These are phyloP conservation scores for Fusarium subglutinans DNA, from an alignment of 2,329 filamentous ascomycete genomes.

Conservation along the genomic window DNA sequence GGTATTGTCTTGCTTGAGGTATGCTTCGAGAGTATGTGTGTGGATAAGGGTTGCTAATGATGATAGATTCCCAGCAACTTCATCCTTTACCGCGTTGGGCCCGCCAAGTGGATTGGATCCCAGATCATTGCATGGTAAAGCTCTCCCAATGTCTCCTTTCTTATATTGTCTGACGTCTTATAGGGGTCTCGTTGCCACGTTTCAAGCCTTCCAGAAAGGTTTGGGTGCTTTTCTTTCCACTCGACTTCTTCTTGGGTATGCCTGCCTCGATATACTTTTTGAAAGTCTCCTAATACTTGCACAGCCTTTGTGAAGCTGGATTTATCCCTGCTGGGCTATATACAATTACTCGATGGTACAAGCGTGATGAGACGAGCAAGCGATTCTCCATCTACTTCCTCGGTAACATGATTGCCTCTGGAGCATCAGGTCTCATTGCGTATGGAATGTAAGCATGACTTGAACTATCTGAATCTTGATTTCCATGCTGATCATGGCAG, in stretches of 20 bases:
- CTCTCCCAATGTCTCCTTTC: too few species aligned
- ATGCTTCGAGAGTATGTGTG: background rate
- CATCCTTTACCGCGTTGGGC: slow-evolving; percentile 56
- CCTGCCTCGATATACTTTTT: background rate
- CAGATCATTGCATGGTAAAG: slow-evolving; percentile 46
- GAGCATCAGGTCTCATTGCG: slow-evolving; percentile 41
- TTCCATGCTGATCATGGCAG: background rate
- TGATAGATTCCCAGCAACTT: slow-evolving; percentile 54
- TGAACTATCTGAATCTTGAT: background rate
- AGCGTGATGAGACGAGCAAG: slow-evolving; percentile 55
- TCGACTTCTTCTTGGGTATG: slow-evolving; percentile 46
- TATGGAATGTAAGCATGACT: slow-evolving; percentile 46
- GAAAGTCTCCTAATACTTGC: background rate
- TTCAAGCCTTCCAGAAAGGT: slow-evolving; percentile 50
- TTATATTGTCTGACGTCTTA: background rate
- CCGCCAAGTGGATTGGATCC: slow-evolving; percentile 55
- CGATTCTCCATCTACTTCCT: slow-evolving; percentile 57
- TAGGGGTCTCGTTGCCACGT: slow-evolving; percentile 48
- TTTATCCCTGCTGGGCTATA: slow-evolving; percentile 53
- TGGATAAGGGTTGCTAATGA: background rate
- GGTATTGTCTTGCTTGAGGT: slow-evolving; percentile 56
- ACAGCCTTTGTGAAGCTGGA: slow-evolving; percentile 46
- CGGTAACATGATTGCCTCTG: slow-evolving; percentile 54
- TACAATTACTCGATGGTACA: slow-evolving; percentile 60
- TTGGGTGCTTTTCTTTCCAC: slow-evolving; percentile 48